Evolutionary conservation across 495 filamentous ascomycete species (phyloP), one percentile per base, ranked within the genome.

Genomic region (Neurospora sp.): DNA sequence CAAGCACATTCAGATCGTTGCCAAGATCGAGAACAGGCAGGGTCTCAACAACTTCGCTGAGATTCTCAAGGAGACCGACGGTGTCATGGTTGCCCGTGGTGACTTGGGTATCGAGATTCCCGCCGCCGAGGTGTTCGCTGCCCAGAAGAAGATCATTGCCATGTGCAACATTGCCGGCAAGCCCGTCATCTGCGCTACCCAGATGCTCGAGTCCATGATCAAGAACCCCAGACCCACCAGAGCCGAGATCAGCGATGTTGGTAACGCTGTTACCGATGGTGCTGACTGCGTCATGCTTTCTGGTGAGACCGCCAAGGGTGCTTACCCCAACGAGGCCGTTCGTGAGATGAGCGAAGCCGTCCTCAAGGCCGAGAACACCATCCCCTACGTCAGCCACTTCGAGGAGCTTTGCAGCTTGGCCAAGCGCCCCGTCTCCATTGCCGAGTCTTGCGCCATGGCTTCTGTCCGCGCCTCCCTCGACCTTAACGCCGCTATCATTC

Each of bases 71-170:
- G 92, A 94, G 86, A 98, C 96, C 27, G 96, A 99, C 82, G 96
- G 96, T 87, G 94, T 99, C 81, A 99, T 99, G 96, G 96, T 99
- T 79, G 96, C 96, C 77, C 96, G 96, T 88, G 96, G 96, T 84
- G 96, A 99, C 78, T 86, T 99, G 45, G 96, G 96, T 85, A 99
- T 99, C 75, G 96, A 99, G 84, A 99, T 99, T 79, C 94, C 96
- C 22, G 94, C 96, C 44, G 93, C 95, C 70, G 96, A 99, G 88
- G 96, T 99, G 71, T 99, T 98, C 85, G 91, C 97, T 75, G 96
- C 96, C 68, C 96, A 99, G 88, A 99, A 99, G 90, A 98, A 98
- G 93, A 94, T 99, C 91, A 98, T 98, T 84, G 93, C 95, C 82
- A 98, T 98, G 90, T 98, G 96, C 89, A 99, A 99, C 87, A 91